Evolutionary conservation across 768 basidiomycete species (phyloP).

Genomic region (Lentinula guzmanii): DNA sequence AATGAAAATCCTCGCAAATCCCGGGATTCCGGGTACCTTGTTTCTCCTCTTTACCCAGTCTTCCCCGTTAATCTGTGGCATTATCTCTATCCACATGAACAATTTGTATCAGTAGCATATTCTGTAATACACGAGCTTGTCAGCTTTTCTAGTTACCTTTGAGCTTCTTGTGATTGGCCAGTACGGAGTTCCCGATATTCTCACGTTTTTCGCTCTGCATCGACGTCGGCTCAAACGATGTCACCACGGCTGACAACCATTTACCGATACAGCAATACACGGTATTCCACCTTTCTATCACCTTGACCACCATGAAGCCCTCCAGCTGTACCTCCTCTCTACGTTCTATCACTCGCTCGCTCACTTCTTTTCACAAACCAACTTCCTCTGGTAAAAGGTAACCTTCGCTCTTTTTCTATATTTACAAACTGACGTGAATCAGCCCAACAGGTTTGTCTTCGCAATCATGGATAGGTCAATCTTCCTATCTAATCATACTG

Average conservation of each 20-base stretch:
- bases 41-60: not conserved
- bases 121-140: not conserved
- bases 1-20: no score
- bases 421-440: constrained; percentile 5
- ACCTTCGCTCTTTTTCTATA: constrained; percentile 12
- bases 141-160: not conserved
- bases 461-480: constrained; percentile 5
- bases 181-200: not conserved
- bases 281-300: not conserved
- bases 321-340: constrained; percentile 1
- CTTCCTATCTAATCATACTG: constrained; percentile 1
- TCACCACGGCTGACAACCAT: not conserved
- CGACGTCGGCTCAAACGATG: not conserved
- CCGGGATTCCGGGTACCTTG: not conserved
- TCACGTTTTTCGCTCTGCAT: not conserved
- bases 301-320: constrained; percentile 1
- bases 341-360: constrained; percentile 30
- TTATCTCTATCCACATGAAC: not conserved
- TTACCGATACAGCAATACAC: not conserved
- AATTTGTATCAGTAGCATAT: not conserved
- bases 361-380: constrained; percentile 39
- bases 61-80: not conserved
- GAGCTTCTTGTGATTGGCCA: not conserved
- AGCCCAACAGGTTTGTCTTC: constrained; percentile 56
- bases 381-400: constrained; percentile 39